A percentile compares a stretch with the other conserved stretches of the same genome.
Evolutionary conservation across 2,329 filamentous ascomycete species (phyloP).

Genomic region (Penicillium sp.): DNA sequence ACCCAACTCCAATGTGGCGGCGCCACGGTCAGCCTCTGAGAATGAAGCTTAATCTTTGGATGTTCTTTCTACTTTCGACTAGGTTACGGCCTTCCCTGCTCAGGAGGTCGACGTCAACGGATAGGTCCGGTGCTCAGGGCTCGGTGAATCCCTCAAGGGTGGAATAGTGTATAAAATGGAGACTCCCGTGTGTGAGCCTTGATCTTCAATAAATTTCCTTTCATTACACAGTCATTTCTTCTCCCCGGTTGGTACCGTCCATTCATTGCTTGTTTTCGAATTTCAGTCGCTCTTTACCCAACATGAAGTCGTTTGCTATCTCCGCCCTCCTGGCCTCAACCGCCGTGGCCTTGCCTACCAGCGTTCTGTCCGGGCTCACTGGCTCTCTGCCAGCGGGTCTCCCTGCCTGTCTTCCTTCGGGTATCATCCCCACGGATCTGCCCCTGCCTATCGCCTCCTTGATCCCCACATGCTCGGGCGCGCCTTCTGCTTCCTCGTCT

Average conservation of each 20-base stretch:
- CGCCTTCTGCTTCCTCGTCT: neutral
- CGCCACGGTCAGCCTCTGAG: slow-evolving; percentile 2
- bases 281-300: slow-evolving; percentile 21
- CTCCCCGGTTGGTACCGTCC: neutral
- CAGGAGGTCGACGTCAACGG: slow-evolving; percentile 15
- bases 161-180: slow-evolving; percentile 13
- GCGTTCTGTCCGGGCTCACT: slow-evolving; percentile 8
- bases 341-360: slow-evolving; percentile 21
- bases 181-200: slow-evolving; percentile 3
- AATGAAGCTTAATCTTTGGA: slow-evolving; percentile 6
- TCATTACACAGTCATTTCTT: slow-evolving; percentile 2
- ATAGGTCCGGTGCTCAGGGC: neutral
- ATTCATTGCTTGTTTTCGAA: slow-evolving; percentile 19
- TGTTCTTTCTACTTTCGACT: neutral
- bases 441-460: slow-evolving; percentile 8
- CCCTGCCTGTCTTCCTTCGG: slow-evolving; percentile 15
- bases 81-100: neutral
- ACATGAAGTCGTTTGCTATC: slow-evolving; percentile 26
- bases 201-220: slow-evolving; percentile 15
- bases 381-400: slow-evolving; percentile 7
- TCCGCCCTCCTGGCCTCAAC: slow-evolving; percentile 21
- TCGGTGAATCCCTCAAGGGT: slow-evolving; percentile 4
- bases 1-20: slow-evolving; percentile 3
- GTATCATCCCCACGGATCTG: slow-evolving; percentile 6
- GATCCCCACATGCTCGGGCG: neutral